Evolutionary conservation across 2,329 filamentous ascomycete species (phyloP).

Genomic region (Penicillium brasilianum): DNA sequence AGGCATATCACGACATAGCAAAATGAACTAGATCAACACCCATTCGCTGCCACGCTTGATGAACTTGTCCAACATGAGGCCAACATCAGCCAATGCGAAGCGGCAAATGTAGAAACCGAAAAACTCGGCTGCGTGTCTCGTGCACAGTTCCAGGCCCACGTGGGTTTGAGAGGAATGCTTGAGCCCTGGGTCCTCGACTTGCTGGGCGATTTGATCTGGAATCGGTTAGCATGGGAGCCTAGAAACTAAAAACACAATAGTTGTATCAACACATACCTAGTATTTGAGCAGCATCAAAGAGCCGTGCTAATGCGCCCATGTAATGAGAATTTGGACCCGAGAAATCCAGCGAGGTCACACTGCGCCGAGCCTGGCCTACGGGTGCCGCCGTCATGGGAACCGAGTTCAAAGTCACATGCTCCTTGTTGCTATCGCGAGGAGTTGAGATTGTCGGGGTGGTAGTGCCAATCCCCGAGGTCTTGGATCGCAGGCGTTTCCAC

Average conservation of each 20-base stretch:
- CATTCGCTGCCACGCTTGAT: constrained; percentile 96
- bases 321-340: constrained; percentile 86
- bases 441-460: constrained; percentile 39
- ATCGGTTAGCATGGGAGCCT: constrained; percentile 18
- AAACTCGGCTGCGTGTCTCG: constrained; percentile 92
- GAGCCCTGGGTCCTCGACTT: constrained; percentile 92
- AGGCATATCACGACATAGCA: neutral
- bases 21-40: constrained; percentile 64
- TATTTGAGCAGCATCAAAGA: constrained; percentile 92
- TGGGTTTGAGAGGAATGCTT: constrained; percentile 92
- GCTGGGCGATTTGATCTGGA: constrained; percentile 89
- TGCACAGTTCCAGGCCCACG: constrained; percentile 91
- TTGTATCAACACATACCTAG: constrained; percentile 66
- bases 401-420: constrained; percentile 70
- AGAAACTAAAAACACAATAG: neutral
- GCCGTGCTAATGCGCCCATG: constrained; percentile 83
- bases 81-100: constrained; percentile 86
- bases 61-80: constrained; percentile 89
- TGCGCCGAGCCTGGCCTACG: constrained; percentile 71
- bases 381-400: constrained; percentile 73
- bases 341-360: constrained; percentile 71
- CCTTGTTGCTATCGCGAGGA: constrained; percentile 58
- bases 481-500: constrained; percentile 87
- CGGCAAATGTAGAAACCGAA: constrained; percentile 96
- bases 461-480: constrained; percentile 74